Conservation (phyloP, 345 rosid genomes). For the Brassica napus region DNA sequence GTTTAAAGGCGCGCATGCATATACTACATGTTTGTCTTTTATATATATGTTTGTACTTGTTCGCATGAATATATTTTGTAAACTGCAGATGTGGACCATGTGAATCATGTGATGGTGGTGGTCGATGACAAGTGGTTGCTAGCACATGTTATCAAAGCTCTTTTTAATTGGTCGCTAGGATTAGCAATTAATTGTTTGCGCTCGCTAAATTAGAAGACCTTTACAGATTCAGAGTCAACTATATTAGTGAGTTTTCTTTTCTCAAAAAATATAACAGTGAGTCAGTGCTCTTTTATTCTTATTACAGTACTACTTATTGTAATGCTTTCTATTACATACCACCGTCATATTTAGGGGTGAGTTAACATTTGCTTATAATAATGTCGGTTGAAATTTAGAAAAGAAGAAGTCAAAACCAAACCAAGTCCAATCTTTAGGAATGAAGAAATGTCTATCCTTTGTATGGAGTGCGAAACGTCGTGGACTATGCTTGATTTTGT, state of each 20-base stretch:
- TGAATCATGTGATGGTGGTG: constrained; percentile 33
- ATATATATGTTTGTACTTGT: too few species aligned
- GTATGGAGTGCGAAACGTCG: background rate
- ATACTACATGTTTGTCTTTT: constrained; percentile 5
- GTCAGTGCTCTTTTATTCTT: background rate
- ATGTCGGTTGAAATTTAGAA: background rate
- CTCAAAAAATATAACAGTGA: too few species aligned
- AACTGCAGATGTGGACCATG: too few species aligned
- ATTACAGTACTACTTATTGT: background rate
- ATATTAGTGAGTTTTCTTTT: background rate
- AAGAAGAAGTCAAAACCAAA: background rate
- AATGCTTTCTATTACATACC: background rate
- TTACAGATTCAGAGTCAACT: background rate
- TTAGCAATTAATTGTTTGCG: constrained; percentile 3
- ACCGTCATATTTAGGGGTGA: background rate
- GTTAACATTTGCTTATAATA: background rate
- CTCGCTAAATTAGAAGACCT: constrained; percentile 14
- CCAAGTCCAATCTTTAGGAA: background rate
- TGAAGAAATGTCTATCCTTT: background rate
- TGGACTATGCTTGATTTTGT: background rate
- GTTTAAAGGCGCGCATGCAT: constrained; percentile 20
- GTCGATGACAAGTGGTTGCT: constrained; percentile 17
- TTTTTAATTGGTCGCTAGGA: constrained; percentile 13
- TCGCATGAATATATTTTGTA: too few species aligned
- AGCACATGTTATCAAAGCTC: constrained; percentile 27